Percentiles rank a stretch among this genome's conserved stretches.
phyloP scores from a whole-genome alignment of 75 land plant genomes.

The Cunninghamia lanceolata region DNA sequence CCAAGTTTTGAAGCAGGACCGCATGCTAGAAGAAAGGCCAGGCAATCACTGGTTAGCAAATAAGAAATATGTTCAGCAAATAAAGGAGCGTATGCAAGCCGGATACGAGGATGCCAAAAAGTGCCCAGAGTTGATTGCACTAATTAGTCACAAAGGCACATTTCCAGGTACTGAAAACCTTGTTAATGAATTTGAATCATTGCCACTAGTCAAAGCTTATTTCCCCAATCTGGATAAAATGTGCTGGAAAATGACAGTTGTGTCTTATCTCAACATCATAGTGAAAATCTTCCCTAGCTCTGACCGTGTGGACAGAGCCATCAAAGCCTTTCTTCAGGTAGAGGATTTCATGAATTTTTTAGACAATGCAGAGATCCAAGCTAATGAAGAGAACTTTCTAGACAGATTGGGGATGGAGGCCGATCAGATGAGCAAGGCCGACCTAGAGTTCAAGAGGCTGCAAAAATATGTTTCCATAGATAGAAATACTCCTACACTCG shows the following conservation, averaged over 20 bases:
- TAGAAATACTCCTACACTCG: background rate
- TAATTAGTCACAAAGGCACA: too few relatives aligned
- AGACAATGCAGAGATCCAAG: background rate
- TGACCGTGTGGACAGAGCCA: background rate
- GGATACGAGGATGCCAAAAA: too few relatives aligned
- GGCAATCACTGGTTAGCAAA: too few relatives aligned
- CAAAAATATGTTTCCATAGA: too few relatives aligned
- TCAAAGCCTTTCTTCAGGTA: background rate
- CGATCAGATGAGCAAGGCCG: background rate
- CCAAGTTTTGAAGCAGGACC: too few relatives aligned
- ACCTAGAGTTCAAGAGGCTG: background rate
- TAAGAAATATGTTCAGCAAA: too few relatives aligned
- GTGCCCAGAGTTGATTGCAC: too few relatives aligned
- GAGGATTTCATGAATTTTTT: background rate
- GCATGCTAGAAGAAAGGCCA: too few relatives aligned
- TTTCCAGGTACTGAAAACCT: too few relatives aligned
- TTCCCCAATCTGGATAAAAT: background rate
- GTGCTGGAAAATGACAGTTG: background rate
- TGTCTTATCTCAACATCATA: background rate
- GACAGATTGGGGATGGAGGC: background rate
- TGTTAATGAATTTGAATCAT: background rate
- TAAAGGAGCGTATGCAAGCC: too few relatives aligned
- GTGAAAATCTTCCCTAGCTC: background rate
- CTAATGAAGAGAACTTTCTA: background rate
- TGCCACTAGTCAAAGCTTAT: background rate